Evolutionary conservation across 192 early-diverging fungal species (phyloP).

Genomic region (Linnemannia hyalina): DNA sequence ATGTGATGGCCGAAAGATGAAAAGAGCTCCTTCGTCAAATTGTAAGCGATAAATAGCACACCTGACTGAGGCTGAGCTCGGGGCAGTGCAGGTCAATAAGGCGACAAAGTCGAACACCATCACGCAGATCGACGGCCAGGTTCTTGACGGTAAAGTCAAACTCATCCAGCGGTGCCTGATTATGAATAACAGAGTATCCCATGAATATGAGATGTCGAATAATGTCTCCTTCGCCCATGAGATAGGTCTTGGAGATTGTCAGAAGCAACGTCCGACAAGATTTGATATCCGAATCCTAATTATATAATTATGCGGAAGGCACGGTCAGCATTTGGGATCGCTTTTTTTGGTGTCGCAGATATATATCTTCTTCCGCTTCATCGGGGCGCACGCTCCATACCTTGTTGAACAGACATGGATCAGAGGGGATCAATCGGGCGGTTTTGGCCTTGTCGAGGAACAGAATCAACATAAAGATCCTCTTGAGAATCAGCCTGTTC

Average conservation of each 20-base stretch:
- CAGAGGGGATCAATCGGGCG: conserved; percentile 40
- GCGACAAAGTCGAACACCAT: conserved; percentile 48
- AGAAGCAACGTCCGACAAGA: conserved; percentile 29
- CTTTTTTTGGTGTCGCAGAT: too few relatives aligned
- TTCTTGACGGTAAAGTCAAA: conserved; percentile 52
- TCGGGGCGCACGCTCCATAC: background rate
- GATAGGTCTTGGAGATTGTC: conserved; percentile 39
- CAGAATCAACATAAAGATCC: conserved; percentile 55
- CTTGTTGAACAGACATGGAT: conserved; percentile 58
- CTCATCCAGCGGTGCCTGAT: conserved; percentile 49
- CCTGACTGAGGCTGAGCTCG: conserved; percentile 31
- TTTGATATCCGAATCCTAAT: conserved; percentile 49
- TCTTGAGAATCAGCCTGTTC: conserved; percentile 41
- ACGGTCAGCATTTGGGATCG: too few relatives aligned
- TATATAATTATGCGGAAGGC: background rate
- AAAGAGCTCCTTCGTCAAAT: background rate
- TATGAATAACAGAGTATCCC: conserved; percentile 50
- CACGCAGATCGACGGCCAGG: conserved; percentile 48
- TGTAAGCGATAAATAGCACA: background rate
- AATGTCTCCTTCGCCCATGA: conserved; percentile 56
- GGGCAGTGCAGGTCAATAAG: conserved; percentile 43
- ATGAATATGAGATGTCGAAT: conserved; percentile 49
- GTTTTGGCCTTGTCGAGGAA: conserved; percentile 56
- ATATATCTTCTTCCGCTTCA: background rate
- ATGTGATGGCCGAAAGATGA: background rate